Percentiles rank a stretch among this genome's conserved stretches.
Evolutionary conservation across 306 rosid species (phyloP).

Genomic region (Cucurbita ficifolia): DNA sequence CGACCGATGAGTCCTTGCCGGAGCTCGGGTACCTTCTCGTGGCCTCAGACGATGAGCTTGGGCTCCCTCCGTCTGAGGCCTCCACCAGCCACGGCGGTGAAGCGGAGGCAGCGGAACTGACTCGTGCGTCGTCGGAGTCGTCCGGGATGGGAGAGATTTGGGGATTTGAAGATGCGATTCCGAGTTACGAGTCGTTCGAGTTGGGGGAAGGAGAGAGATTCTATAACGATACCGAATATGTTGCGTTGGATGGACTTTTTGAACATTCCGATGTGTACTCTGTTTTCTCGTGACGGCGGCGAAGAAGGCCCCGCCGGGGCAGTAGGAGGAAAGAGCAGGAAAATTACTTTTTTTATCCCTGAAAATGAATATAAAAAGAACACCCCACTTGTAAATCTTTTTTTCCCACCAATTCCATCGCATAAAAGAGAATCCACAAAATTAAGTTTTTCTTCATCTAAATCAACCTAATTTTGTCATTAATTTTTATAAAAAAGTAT

Average conservation of each 20-base stretch:
- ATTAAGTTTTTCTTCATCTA: too few relatives aligned
- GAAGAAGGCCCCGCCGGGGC: conserved; percentile 44
- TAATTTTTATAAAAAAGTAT: too few relatives aligned
- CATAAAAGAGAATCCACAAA: background rate
- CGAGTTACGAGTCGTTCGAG: conserved; percentile 27
- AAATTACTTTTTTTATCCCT: background rate
- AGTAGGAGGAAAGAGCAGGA: background rate
- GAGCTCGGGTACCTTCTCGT: conserved; percentile 55
- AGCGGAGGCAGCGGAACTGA: conserved; percentile 5
- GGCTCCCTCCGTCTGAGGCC: conserved; percentile 48
- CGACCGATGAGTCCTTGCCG: conserved; percentile 50
- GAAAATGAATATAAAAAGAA: background rate
- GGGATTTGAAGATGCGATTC: conserved; percentile 49
- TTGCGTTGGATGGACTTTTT: conserved; percentile 55
- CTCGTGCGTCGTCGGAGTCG: background rate
- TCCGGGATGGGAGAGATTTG: conserved; percentile 26
- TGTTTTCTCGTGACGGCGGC: conserved; percentile 59
- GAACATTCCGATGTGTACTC: conserved; percentile 46
- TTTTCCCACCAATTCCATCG: background rate
- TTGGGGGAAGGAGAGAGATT: conserved; percentile 20
- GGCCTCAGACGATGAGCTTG: conserved; percentile 83
- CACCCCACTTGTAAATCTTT: background rate
- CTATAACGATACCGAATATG: conserved; percentile 20
- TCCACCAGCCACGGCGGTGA: conserved; percentile 10
- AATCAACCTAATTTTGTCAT: too few relatives aligned